These are phyloP conservation scores for Fusarium sp. DNA, from an alignment of 2,329 filamentous ascomycete species.

Conservation along the genomic window DNA sequence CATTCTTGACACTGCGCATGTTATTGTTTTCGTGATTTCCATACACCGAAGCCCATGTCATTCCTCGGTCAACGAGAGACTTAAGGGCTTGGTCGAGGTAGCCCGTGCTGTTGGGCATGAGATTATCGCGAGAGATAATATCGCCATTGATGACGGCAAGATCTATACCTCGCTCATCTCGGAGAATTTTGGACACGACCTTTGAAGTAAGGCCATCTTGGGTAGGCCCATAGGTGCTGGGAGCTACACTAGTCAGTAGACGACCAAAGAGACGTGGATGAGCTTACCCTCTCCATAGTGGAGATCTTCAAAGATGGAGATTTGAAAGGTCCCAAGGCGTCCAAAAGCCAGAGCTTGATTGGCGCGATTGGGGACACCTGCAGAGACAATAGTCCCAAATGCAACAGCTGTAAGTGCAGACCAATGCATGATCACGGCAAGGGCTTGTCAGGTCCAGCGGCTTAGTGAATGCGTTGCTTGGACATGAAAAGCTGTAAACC, in stretches of 20 bases:
- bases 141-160: constrained; percentile 79
- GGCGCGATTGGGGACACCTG: not conserved
- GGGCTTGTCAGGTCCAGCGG: not conserved
- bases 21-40: constrained; percentile 75
- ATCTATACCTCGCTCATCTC: constrained; percentile 42
- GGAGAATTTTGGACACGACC: constrained; percentile 5
- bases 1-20: constrained; percentile 63
- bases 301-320: constrained; percentile 75
- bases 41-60: constrained; percentile 75
- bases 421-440: not conserved
- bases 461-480: not conserved
- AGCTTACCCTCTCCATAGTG: constrained; percentile 76
- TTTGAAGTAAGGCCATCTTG: constrained; percentile 25
- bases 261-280: accelerated
- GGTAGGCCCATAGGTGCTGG: constrained; percentile 17
- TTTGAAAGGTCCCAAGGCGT: constrained; percentile 60
- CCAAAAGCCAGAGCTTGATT: constrained; percentile 49
- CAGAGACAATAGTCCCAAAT: not conserved
- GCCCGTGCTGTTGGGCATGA: constrained; percentile 62
- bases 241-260: not conserved
- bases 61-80: constrained; percentile 64
- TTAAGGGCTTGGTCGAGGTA: constrained; percentile 69
- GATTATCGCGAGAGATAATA: constrained; percentile 72
- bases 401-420: not conserved
- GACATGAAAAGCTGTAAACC: not conserved